Base-by-base conservation (phyloP, 2,329 filamentous ascomycete genomes). In the Neocatenulostroma microsporum region DNA sequence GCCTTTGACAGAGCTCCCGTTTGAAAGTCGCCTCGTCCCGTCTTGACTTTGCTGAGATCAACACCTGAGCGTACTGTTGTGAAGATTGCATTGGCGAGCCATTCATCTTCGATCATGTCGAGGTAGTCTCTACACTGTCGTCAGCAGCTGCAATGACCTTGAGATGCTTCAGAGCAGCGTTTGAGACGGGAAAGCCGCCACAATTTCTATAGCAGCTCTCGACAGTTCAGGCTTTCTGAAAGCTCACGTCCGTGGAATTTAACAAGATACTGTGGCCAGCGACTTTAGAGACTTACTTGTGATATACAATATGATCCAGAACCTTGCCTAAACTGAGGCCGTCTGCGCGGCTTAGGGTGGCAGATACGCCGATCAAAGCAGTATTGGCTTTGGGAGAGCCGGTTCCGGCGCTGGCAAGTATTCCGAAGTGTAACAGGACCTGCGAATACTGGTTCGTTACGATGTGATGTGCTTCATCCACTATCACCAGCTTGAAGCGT, bases 401-500 rank as follows among this genome's bases (percentile, higher is more conserved):
- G n/a, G n/a, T n/a, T n/a, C n/a, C n/a, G n/a, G n/a, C n/a, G n/a
- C n/a, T n/a, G 37, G 76, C 62, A 10, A 69, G 66, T 46, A 94
- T 71, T 0, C 80, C 76, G 57, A 98, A 94, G 59, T 96, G 78
- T n/a, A 73, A 67, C 31, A 98, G 67, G 0, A 79, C 73, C 27
- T 74, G 72, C 44, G 93, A 69, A 54, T 96, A 96, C 6, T 79
- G 78, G 2, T 76, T 72, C 1, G 91, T 84, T 29, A 95, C 88
- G 36, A 96, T 94, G 61, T 98, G 91, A 58, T 98, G 91, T 4
- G 89, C 91, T 62, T 98, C 91, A 47, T 98, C 91, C 3, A 98
- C 89, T 3, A 98, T 72, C 0, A 98, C 67, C 0, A 98, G 75
- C 62, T 98, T 98, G 69, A 89, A 96, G 6, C 67, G 68, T 0